Percentiles rank a stretch among this genome's conserved stretches.
phyloP scores from a whole-genome alignment of 2,329 filamentous ascomycete species.

The Lecanoromycetidae sp. region DNA sequence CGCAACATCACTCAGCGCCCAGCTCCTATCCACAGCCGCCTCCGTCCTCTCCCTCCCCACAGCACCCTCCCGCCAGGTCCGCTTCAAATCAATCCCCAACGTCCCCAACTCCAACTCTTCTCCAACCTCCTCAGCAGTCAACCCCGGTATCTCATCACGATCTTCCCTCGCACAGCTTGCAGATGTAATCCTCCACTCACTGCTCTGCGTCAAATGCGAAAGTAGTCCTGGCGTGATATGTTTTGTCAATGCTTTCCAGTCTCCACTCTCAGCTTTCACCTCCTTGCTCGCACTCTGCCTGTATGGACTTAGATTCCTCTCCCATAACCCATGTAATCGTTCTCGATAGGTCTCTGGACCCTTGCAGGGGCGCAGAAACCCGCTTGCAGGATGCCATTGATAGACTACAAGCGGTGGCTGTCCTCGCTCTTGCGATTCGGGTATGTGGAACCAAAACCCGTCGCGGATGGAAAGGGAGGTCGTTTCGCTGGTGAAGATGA shows the following conservation, averaged over 20 bases:
- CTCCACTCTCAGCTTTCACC: constrained; percentile 20
- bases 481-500: constrained; percentile 48
- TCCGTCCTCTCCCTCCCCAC: constrained; percentile 51
- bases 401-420: constrained; percentile 41
- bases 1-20: constrained; percentile 46
- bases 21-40: constrained; percentile 49
- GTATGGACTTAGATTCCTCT: constrained; percentile 34
- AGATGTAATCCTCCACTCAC: constrained; percentile 45
- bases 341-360: constrained; percentile 26
- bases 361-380: constrained; percentile 27
- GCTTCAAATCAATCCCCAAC: constrained; percentile 47
- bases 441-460: constrained; percentile 49
- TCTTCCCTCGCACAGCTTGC: constrained; percentile 45
- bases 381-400: constrained; percentile 39
- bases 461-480: constrained; percentile 48
- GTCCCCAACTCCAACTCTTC: constrained; percentile 40
- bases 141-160: constrained; percentile 47
- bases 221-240: constrained; percentile 39
- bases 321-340: constrained; percentile 42
- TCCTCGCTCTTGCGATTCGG: no score
- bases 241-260: constrained; percentile 44
- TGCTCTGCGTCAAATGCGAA: constrained; percentile 35
- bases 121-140: constrained; percentile 28
- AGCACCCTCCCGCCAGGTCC: constrained; percentile 50
- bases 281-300: constrained; percentile 21